phyloP scores from a whole-genome alignment of 202 grass and related monocot species.

The Digitaria exilis region DNA sequence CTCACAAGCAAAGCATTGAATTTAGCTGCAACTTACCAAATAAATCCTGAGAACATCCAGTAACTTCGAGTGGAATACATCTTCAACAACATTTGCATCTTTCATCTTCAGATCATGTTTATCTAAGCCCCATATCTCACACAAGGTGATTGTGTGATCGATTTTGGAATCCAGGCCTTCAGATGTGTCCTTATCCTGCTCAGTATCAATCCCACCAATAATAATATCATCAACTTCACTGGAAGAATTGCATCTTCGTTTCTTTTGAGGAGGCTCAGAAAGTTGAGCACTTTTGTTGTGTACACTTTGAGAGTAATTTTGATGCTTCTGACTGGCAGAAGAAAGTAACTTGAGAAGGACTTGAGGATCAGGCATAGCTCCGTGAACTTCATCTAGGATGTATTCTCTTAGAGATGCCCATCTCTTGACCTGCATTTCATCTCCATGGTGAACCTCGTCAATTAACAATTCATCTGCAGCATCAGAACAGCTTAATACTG shows the following conservation, averaged over 20 bases:
- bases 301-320: slow-evolving; percentile 40
- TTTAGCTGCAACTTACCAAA: slow-evolving; percentile 68
- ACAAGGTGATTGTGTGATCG: slow-evolving; percentile 37
- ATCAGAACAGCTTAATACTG: slow-evolving; percentile 52
- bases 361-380: slow-evolving; percentile 83
- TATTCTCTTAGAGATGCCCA: slow-evolving; percentile 75
- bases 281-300: slow-evolving; percentile 48
- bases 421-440: slow-evolving; percentile 37
- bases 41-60: slow-evolving; percentile 79
- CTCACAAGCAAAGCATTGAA: slow-evolving; percentile 27
- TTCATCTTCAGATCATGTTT: slow-evolving; percentile 39
- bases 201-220: slow-evolving; percentile 69
- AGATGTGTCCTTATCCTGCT: slow-evolving; percentile 36
- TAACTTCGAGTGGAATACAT: slow-evolving; percentile 81
- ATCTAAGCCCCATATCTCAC: slow-evolving; percentile 80
- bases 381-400: slow-evolving; percentile 77
- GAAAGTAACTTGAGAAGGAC: slow-evolving; percentile 88
- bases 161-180: slow-evolving; percentile 39
- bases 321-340: slow-evolving; percentile 58
- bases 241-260: slow-evolving; percentile 44
- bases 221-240: slow-evolving; percentile 59
- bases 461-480: slow-evolving; percentile 35
- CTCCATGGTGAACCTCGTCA: slow-evolving; percentile 42
- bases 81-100: slow-evolving; percentile 48
- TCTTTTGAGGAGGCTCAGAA: slow-evolving; percentile 65